phyloP scores from a whole-genome alignment of 371 early-diverging fungal species.

The Mortierella sp. region DNA sequence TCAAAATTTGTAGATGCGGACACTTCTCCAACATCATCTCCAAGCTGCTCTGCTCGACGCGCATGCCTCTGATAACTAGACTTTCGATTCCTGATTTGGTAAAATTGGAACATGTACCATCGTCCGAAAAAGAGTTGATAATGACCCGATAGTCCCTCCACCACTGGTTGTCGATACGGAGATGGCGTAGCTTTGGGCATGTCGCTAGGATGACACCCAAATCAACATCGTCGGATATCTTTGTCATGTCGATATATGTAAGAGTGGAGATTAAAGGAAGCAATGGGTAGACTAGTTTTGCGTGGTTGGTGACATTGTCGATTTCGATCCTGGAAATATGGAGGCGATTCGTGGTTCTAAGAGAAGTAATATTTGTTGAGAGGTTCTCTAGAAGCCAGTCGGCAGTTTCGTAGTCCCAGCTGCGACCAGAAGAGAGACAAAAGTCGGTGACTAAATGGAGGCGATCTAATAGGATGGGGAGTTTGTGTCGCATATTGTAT shows the following conservation, averaged over 20 bases:
- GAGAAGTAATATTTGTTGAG: neutral
- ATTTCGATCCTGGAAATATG: neutral
- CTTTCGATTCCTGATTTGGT: neutral
- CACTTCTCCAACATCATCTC: neutral
- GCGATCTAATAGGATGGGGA: neutral
- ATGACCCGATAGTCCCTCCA: neutral
- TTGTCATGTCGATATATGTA: conserved; percentile 6
- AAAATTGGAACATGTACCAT: neutral
- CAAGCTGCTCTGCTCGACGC: neutral
- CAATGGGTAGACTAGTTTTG: neutral
- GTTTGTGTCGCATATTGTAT: neutral
- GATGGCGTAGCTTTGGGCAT: neutral
- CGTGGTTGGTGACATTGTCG: neutral
- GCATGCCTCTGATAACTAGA: neutral
- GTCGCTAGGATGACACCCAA: conserved; percentile 8
- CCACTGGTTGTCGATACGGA: conserved; percentile 1
- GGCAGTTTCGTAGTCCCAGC: neutral
- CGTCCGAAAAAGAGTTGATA: neutral
- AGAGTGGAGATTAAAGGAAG: neutral
- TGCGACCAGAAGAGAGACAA: neutral
- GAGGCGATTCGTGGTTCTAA: neutral
- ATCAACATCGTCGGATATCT: neutral
- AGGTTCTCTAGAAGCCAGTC: neutral
- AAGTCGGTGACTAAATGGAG: neutral
- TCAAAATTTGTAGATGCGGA: neutral